Conservation (phyloP, 1,139 yeast genomes). For the Torulaspora pretoriensis region DNA sequence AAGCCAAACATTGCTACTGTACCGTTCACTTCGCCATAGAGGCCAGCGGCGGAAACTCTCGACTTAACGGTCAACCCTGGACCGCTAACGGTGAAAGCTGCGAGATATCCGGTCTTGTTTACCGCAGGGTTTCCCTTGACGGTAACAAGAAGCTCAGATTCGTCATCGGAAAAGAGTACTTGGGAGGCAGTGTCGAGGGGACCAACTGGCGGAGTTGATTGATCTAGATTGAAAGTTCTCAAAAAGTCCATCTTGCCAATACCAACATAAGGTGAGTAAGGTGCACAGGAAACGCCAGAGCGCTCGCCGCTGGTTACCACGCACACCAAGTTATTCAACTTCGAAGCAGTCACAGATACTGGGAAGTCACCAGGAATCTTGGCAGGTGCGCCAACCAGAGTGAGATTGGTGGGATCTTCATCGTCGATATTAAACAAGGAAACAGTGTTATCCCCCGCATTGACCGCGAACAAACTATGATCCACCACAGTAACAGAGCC, state of each 20-base stretch:
- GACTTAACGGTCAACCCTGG: slow-evolving; percentile 7
- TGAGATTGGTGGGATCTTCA: slow-evolving; percentile 8
- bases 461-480: slow-evolving; percentile 8
- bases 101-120: slow-evolving; percentile 8
- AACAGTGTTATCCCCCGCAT: slow-evolving; percentile 12
- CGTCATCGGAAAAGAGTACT: slow-evolving; percentile 8
- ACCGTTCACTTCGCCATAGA: slow-evolving; percentile 3
- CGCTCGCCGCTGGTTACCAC: slow-evolving; percentile 9
- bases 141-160: slow-evolving; percentile 7
- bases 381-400: not conserved
- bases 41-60: slow-evolving; percentile 5
- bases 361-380: slow-evolving; percentile 3
- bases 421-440: slow-evolving; percentile 7
- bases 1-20: slow-evolving; percentile 11
- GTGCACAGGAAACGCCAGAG: slow-evolving; percentile 12
- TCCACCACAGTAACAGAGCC: slow-evolving; percentile 8
- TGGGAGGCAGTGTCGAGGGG: slow-evolving; percentile 10
- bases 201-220: slow-evolving; percentile 6
- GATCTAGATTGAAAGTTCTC: slow-evolving; percentile 6
- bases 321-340: slow-evolving; percentile 7
- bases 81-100: slow-evolving; percentile 6
- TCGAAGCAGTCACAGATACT: slow-evolving; percentile 9
- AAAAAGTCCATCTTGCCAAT: slow-evolving; percentile 12
- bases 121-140: slow-evolving; percentile 9
- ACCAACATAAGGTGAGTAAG: slow-evolving; percentile 10